These are phyloP conservation scores for Ceratocystis huliohia DNA, from an alignment of 2,329 filamentous ascomycete species.

Conservation along the genomic window DNA sequence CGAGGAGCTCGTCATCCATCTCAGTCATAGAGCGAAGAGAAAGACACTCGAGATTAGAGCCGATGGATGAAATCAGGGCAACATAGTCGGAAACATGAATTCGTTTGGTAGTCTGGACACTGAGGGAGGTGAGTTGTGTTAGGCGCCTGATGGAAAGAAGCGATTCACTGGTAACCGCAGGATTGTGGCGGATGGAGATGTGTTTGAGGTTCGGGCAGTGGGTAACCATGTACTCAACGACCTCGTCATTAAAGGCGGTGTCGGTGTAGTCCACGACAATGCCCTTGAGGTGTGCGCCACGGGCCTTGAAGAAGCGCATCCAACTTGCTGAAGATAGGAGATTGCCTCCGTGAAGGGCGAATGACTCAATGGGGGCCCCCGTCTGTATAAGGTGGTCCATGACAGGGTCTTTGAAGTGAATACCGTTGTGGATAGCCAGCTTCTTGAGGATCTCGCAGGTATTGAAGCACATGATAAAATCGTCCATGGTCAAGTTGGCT, in stretches of 20 bases:
- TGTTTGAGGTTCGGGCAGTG: conserved; percentile 56
- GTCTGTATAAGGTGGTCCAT: conserved; percentile 70
- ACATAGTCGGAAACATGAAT: conserved; percentile 47
- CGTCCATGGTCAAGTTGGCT: conserved; percentile 55
- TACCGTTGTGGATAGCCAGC: conserved; percentile 69
- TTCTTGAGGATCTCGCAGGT: conserved; percentile 54
- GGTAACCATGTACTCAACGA: conserved; percentile 47
- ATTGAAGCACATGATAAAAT: conserved; percentile 71
- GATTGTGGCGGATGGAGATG: conserved; percentile 72
- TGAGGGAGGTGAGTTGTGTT: conserved; percentile 56
- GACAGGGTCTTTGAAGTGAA: conserved; percentile 78
- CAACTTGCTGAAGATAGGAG: conserved; percentile 66
- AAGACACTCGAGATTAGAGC: conserved; percentile 57
- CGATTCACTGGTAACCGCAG: conserved; percentile 54
- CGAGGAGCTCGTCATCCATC: conserved; percentile 56
- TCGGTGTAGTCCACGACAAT: conserved; percentile 78
- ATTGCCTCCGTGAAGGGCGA: conserved; percentile 76
- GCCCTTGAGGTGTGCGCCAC: conserved; percentile 51
- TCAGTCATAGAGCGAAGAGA: conserved; percentile 58
- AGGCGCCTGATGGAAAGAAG: conserved; percentile 53
- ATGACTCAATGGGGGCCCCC: conserved; percentile 51
- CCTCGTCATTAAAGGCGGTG: conserved; percentile 62
- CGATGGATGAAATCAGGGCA: conserved; percentile 48
- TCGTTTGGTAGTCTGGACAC: conserved; percentile 51
- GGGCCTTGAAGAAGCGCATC: conserved; percentile 53